Conservation (phyloP, 768 basidiomycete species). For the Trametes elegans region DNA sequence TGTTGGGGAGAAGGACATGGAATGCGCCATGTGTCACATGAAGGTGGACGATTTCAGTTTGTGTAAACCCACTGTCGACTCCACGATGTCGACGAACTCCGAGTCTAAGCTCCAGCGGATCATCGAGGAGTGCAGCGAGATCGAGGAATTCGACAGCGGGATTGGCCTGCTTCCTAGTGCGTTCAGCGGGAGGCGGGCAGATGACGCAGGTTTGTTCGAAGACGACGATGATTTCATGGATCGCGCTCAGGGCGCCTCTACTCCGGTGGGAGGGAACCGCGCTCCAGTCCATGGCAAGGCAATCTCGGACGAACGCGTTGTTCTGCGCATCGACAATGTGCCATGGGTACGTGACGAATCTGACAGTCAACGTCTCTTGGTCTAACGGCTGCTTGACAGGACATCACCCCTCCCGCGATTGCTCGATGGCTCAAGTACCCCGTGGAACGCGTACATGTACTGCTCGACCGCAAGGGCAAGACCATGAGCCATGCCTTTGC, state of each 20-base stretch:
- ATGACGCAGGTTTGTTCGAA: constrained; percentile 14
- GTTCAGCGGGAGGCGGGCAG: constrained; percentile 21
- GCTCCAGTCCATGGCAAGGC: not conserved
- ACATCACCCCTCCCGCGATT: constrained; percentile 79
- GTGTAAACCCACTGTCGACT: constrained; percentile 21
- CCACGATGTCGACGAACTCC: not conserved
- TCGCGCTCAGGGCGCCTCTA: constrained; percentile 33
- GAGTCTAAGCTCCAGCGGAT: constrained; percentile 21
- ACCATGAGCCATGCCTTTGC: constrained; percentile 84
- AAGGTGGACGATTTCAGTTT: constrained; percentile 71
- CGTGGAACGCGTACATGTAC: constrained; percentile 68
- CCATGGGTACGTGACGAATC: constrained; percentile 62
- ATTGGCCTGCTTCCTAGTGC: constrained; percentile 28
- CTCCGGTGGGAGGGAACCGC: constrained; percentile 28
- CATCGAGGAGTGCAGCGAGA: constrained; percentile 30
- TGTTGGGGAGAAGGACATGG: constrained; percentile 86
- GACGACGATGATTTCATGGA: constrained; percentile 29
- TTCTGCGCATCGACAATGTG: constrained; percentile 84
- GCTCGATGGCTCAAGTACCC: constrained; percentile 68
- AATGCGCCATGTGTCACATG: constrained; percentile 74
- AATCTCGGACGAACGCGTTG: constrained; percentile 35
- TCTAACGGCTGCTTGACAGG: constrained; percentile 40
- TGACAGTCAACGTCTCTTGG: not conserved
- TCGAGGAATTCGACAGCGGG: constrained; percentile 22
- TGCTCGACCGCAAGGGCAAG: constrained; percentile 80